phyloP scores from a whole-genome alignment of 2,329 filamentous ascomycete genomes.

The Sodiomyces alkalinus region DNA sequence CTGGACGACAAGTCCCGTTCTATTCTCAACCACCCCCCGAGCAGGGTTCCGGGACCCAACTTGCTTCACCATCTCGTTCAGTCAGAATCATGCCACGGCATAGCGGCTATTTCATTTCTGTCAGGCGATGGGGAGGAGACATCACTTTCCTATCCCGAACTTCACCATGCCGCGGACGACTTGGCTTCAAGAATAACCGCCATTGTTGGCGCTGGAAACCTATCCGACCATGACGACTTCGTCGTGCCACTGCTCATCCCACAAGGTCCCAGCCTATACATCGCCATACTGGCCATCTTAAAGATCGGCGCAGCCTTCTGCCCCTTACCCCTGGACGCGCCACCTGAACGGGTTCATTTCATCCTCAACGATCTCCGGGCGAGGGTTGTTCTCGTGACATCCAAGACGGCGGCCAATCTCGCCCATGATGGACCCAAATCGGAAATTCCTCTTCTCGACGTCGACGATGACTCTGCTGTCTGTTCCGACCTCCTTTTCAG shows the following conservation, averaged over 20 bases:
- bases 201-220: not conserved
- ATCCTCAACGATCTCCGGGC: conserved; percentile 67
- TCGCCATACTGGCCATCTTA: conserved; percentile 61
- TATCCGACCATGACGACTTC: conserved; percentile 1
- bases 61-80: conserved; percentile 46
- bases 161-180: conserved; percentile 41
- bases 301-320: conserved; percentile 79
- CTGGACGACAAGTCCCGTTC: too few relatives aligned
- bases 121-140: conserved; percentile 26
- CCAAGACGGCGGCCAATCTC: conserved; percentile 23
- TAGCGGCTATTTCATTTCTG: conserved; percentile 49
- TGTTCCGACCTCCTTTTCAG: conserved; percentile 3
- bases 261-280: conserved; percentile 64
- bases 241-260: conserved; percentile 65
- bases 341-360: conserved; percentile 61
- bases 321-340: conserved; percentile 65
- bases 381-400: conserved; percentile 48
- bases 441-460: conserved; percentile 22
- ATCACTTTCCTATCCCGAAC: conserved; percentile 42
- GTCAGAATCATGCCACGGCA: conserved; percentile 14
- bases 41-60: conserved; percentile 23
- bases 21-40: conserved; percentile 28
- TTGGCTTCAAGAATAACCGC: conserved; percentile 37
- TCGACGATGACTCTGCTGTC: conserved; percentile 13
- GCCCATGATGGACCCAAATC: too few relatives aligned